Conservation (phyloP, 768 basidiomycete species). For the Macrolepiota fuliginosa region DNA sequence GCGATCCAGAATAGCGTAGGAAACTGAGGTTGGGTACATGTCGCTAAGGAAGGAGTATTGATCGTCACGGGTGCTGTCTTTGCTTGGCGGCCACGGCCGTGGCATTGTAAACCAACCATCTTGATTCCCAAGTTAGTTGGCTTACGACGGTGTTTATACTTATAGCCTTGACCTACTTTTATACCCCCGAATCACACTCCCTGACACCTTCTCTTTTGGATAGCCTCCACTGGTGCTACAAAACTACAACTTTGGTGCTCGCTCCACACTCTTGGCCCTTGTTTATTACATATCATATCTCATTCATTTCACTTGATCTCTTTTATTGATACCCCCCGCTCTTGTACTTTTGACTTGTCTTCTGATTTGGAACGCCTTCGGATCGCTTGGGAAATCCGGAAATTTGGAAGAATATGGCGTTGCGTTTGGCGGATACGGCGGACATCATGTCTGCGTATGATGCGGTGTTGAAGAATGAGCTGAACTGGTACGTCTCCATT, state of each 20-base stretch:
- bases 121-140: neutral
- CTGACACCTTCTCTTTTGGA: neutral
- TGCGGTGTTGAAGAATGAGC: conserved; percentile 7
- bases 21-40: neutral
- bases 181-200: neutral
- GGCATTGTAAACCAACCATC: neutral
- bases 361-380: neutral
- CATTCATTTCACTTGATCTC: neutral
- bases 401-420: neutral
- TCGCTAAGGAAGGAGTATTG: neutral
- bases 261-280: neutral
- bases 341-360: neutral
- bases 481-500: conserved; percentile 11
- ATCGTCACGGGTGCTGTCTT: neutral
- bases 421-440: conserved; percentile 4
- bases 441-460: conserved; percentile 11
- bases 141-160: neutral
- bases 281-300: neutral
- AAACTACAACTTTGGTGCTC: neutral
- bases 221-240: neutral
- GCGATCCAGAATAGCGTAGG: neutral
- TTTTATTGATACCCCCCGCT: neutral
- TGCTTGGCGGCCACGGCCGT: neutral
- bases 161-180: neutral
- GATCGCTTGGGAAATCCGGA: neutral